Base-by-base conservation (phyloP, 176 grass and related monocot species). In the Oryza coarctata region DNA sequence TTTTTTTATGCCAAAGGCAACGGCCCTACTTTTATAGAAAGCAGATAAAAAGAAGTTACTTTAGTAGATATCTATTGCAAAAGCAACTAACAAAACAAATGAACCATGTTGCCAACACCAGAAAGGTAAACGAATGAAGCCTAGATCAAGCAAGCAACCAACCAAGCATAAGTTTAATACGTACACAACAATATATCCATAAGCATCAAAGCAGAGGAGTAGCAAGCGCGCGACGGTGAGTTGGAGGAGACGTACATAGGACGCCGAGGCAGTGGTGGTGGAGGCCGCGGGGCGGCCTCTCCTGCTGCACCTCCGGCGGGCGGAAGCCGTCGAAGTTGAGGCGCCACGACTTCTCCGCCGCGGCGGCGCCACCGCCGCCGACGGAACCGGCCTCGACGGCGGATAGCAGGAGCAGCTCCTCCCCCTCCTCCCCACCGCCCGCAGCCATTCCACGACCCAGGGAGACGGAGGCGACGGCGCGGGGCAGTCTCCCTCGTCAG, bases 211-310 rank as follows among this genome's bases (percentile, higher is more conserved):
- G 18, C 8, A 13, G 8, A 60, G n/a, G 55, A 25, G n/a, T 25
- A 25, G n/a, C 55, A 60, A 55, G 17, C 15, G 15, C 30, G 35
- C 14, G 26, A 29, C 49, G 49, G 34, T 5, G 13, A 12, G 33
- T 26, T 12, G 30, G 75, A 14, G 63, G 63, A n/a, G 70, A 27
- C 55, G 34, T 63, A 97, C 96, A 90, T 88, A 88, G 63, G 20
- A 91, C 92, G 31, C 93, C 93, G 55, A 98, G 93, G 87, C 92
- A 87, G 71, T 80, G 90, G 64, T 91, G 88, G 64, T 91, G 86
- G 69, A 95, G 90, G 55, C 82, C 36, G 33, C 85, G 75, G 9
- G 88, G n/a, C 22, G 90, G 87, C 32, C 76, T 86, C 64, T 98
- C 87, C 80, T 91, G 77, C 22, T 15, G 83, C 44, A 27, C 66